Evolutionary conservation across 257 asterid genomes (phyloP).

Genomic region (Leptodermis oblonga): DNA sequence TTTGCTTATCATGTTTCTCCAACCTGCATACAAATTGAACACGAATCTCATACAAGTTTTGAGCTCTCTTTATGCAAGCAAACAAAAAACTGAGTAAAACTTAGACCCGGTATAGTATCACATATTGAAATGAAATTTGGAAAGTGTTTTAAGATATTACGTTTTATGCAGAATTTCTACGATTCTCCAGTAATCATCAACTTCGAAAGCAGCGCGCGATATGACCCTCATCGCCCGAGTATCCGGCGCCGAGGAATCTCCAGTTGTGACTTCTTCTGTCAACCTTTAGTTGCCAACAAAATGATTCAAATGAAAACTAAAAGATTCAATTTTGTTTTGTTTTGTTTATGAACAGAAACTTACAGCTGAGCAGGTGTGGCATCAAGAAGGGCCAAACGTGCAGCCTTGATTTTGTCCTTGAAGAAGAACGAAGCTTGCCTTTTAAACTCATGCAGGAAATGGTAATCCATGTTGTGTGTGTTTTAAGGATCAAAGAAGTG

Average conservation of each 20-base stretch:
- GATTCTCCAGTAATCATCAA: constrained; percentile 77
- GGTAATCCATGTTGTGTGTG: constrained; percentile 19
- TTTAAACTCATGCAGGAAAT: constrained; percentile 65
- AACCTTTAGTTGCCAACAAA: constrained; percentile 33
- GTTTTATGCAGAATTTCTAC: constrained; percentile 65
- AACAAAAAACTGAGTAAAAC: background rate
- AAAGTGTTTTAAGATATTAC: constrained; percentile 22
- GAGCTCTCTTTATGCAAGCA: background rate
- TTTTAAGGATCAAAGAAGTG: background rate
- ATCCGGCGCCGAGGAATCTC: constrained; percentile 54
- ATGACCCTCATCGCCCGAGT: constrained; percentile 55
- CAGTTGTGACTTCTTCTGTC: constrained; percentile 69
- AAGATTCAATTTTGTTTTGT: no score
- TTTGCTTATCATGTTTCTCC: constrained; percentile 46
- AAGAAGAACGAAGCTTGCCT: constrained; percentile 81
- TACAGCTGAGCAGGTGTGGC: constrained; percentile 75
- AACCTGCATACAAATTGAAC: constrained; percentile 35
- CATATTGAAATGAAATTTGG: background rate
- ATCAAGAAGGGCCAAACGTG: constrained; percentile 71
- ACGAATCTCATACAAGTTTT: no score
- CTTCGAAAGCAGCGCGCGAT: constrained; percentile 89
- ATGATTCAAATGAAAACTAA: background rate
- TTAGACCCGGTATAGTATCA: background rate
- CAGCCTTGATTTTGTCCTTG: constrained; percentile 74
- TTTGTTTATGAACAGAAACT: constrained; percentile 12